These are phyloP conservation scores for Phytophthora sojae DNA, from an alignment of 352 stramenopile genomes.

Conservation along the genomic window DNA sequence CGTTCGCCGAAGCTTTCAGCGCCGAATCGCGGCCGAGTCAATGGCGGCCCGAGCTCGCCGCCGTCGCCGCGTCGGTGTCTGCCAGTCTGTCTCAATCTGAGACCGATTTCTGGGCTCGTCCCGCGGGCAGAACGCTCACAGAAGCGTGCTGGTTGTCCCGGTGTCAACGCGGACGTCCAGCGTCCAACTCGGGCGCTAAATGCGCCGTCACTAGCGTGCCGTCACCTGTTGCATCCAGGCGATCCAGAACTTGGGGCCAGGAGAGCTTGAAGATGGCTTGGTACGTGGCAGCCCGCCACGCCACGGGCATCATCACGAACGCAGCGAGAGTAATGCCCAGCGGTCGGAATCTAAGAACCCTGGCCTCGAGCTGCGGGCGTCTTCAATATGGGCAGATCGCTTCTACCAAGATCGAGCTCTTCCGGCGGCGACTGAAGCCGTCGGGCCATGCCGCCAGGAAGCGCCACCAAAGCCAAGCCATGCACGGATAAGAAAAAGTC, in stretches of 20 bases:
- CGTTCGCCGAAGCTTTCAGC: constrained; percentile 27
- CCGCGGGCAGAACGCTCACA: constrained; percentile 23
- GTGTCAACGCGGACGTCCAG: background rate
- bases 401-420: background rate
- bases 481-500: background rate
- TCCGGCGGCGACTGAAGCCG: background rate
- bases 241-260: background rate
- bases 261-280: background rate
- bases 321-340: background rate
- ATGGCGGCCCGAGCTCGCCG: constrained; percentile 3
- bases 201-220: background rate
- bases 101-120: constrained; percentile 9
- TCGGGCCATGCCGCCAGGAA: background rate
- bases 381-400: constrained; percentile 1
- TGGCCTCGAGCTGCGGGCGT: background rate
- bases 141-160: constrained; percentile 29
- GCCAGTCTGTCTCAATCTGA: constrained; percentile 34
- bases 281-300: background rate
- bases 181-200: background rate
- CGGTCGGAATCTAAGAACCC: background rate
- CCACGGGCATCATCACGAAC: background rate
- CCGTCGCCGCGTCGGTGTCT: constrained; percentile 5
- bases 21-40: constrained; percentile 11
- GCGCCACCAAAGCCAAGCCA: background rate
- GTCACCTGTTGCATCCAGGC: background rate